phyloP scores from a whole-genome alignment of 495 filamentous ascomycete genomes.

The Aspergillus cristatus region DNA sequence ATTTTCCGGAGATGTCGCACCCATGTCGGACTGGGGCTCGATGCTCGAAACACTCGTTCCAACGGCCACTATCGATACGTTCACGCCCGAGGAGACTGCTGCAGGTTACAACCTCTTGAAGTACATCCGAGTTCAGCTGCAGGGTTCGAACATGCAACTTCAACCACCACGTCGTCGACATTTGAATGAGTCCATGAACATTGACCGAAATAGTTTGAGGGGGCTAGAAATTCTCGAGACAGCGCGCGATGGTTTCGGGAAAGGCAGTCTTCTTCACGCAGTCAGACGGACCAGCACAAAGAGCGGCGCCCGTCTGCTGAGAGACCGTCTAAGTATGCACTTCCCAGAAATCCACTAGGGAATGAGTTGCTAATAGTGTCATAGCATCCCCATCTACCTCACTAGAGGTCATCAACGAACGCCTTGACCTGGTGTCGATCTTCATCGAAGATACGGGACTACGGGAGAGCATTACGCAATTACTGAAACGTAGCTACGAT shows the following conservation, averaged over 20 bases:
- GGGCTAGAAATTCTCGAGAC: constrained; percentile 84
- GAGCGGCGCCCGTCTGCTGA: constrained; percentile 75
- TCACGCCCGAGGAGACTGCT: constrained; percentile 38
- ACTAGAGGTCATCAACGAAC: constrained; percentile 62
- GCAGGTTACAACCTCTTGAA: constrained; percentile 70
- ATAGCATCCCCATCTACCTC: constrained; percentile 70
- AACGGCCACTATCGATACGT: constrained; percentile 25
- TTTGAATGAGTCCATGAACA: constrained; percentile 67
- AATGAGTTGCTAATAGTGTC: neutral
- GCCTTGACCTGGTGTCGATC: constrained; percentile 72
- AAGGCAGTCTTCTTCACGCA: constrained; percentile 80
- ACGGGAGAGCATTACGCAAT: constrained; percentile 52
- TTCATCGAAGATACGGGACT: constrained; percentile 56
- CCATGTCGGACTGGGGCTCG: constrained; percentile 56
- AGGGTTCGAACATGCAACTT: constrained; percentile 71
- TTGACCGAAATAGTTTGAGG: constrained; percentile 84
- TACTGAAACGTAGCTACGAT: constrained; percentile 75
- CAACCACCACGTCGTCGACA: constrained; percentile 71
- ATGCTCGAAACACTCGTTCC: constrained; percentile 64
- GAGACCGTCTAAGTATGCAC: constrained; percentile 65
- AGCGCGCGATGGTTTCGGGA: constrained; percentile 59
- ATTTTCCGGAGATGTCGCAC: constrained; percentile 20
- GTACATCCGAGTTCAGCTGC: constrained; percentile 73
- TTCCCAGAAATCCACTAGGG: too few species aligned
- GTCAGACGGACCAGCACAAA: constrained; percentile 85